Percentiles rank a stretch among this genome's conserved stretches.
phyloP scores from a whole-genome alignment of 1,284 basidiomycete genomes.

The Cutaneotrichosporon cutaneum region DNA sequence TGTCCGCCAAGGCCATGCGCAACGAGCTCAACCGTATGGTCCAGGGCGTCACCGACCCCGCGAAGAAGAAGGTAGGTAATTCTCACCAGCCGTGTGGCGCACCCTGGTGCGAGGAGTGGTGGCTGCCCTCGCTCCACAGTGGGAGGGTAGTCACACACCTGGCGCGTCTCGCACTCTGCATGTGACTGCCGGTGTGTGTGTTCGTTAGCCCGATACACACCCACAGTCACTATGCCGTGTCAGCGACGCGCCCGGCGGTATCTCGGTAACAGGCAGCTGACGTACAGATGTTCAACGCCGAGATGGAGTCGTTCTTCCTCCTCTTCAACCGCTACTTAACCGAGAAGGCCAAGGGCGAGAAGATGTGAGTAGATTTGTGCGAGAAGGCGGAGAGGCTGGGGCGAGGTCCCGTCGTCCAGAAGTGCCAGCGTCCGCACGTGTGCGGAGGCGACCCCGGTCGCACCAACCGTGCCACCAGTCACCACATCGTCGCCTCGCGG shows the following conservation, averaged over 20 bases:
- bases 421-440: neutral
- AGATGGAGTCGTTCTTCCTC: conserved; percentile 99
- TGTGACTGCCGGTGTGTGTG: neutral
- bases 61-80: conserved; percentile 72
- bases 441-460: neutral
- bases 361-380: conserved; percentile 68
- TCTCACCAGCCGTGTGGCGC: neutral
- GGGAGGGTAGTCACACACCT: neutral
- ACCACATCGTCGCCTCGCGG: neutral
- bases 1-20: conserved; percentile 96
- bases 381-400: neutral
- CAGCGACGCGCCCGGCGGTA: neutral
- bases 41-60: conserved; percentile 71
- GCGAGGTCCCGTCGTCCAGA: neutral
- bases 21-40: conserved; percentile 97
- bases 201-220: neutral
- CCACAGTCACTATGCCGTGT: neutral
- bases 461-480: neutral
- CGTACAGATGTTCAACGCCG: conserved; percentile 83
- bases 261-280: conserved; percentile 8
- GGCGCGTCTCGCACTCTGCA: neutral
- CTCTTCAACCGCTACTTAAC: conserved; percentile 97
- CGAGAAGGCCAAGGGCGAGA: conserved; percentile 90
- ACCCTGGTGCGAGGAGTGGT: neutral
- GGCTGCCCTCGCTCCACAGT: neutral